Evolutionary conservation across 257 asterid genomes (phyloP).

Genomic region (Petunia axillaris): DNA sequence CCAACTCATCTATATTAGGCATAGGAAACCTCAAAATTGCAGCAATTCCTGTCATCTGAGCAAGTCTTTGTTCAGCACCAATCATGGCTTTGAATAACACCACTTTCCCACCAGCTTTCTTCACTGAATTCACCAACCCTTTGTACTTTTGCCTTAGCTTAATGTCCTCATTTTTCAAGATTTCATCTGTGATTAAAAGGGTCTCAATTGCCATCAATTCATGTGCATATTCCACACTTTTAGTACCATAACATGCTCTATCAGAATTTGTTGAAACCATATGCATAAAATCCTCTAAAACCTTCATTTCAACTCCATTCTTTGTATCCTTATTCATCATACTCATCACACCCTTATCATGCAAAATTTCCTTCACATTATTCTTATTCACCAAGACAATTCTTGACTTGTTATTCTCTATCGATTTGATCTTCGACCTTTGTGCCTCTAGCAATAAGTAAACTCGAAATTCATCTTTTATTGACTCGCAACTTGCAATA

Average conservation of each 20-base stretch:
- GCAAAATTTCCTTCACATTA: neutral
- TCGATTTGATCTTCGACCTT: neutral
- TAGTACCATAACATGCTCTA: neutral
- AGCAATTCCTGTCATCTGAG: neutral
- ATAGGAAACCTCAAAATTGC: constrained; percentile 22
- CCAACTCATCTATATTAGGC: neutral
- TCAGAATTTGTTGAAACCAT: neutral
- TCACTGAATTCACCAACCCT: neutral
- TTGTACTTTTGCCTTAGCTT: neutral
- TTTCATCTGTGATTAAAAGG: neutral
- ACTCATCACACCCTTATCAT: neutral
- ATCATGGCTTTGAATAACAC: neutral
- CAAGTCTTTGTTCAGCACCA: neutral
- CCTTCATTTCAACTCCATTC: neutral
- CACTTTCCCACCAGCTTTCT: neutral
- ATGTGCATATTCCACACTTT: constrained; percentile 6
- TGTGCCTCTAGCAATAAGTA: neutral
- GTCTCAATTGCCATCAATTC: constrained; percentile 1
- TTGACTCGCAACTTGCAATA: neutral
- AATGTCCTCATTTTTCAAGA: neutral
- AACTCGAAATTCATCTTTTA: neutral
- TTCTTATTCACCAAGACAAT: neutral
- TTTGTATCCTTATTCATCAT: neutral
- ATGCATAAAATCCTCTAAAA: neutral
- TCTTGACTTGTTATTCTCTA: neutral